Evolutionary conservation across 139 green algal species (phyloP).

Genomic region (Axilococcus clingmanii): DNA sequence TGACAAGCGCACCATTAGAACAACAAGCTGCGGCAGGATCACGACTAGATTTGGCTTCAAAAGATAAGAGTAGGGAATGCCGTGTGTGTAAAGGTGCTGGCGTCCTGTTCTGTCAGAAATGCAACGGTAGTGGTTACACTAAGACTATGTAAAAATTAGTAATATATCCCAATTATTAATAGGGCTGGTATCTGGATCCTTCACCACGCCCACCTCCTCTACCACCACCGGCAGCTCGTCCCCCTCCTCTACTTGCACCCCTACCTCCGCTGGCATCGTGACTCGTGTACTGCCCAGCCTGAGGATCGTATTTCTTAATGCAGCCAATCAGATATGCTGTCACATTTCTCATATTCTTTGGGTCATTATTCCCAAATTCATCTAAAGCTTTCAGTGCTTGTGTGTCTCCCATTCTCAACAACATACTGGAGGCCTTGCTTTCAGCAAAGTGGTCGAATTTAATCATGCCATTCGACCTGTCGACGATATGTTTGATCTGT

Average conservation of each 20-base stretch:
- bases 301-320: constrained; percentile 8
- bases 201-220: not conserved
- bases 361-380: constrained; percentile 17
- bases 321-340: constrained; percentile 19
- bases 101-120: constrained; percentile 9
- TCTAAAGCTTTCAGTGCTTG: constrained; percentile 7
- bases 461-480: constrained; percentile 2
- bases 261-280: not conserved
- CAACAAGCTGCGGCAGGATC: not conserved
- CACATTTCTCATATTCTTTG: constrained; percentile 8
- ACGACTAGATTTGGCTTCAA: not conserved
- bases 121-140: constrained; percentile 10
- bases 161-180: constrained; percentile 2
- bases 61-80: constrained; percentile 10
- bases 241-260: not conserved
- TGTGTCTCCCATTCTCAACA: constrained; percentile 7
- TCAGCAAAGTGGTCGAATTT: constrained; percentile 22
- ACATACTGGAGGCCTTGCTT: constrained; percentile 3
- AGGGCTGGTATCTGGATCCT: not conserved
- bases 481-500: constrained; percentile 4
- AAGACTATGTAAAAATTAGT: not conserved
- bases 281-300: too few species aligned
- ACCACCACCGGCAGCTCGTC: not conserved
- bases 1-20: constrained; percentile 5
- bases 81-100: constrained; percentile 12